These are phyloP conservation scores for Acer campestre DNA, from an alignment of 345 rosid genomes.

Conservation along the genomic window DNA sequence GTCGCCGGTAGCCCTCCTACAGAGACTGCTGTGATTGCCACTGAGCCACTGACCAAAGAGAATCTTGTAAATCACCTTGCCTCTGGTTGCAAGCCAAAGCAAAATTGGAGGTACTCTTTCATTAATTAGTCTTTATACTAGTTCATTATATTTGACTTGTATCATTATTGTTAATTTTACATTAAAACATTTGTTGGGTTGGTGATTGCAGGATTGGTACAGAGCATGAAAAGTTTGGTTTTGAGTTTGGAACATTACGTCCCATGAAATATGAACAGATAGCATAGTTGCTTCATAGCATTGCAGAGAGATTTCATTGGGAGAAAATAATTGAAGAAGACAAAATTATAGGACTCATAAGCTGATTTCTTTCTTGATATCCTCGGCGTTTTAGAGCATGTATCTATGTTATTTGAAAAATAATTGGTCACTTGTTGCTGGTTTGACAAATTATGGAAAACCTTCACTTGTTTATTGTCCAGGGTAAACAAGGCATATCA, in stretches of 20 bases:
- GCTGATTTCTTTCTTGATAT: background rate
- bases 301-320: slow-evolving; percentile 99
- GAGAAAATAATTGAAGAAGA: slow-evolving; percentile 91
- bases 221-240: slow-evolving; percentile 99
- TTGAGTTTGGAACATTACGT: slow-evolving; percentile 65
- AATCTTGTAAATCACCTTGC: slow-evolving; percentile 90
- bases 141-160: background rate
- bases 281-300: slow-evolving; percentile 83
- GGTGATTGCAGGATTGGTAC: slow-evolving; percentile 83
- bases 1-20: slow-evolving; percentile 96
- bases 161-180: no score
- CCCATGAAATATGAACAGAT: slow-evolving; percentile 98
- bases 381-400: background rate
- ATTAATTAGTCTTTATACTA: background rate
- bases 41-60: slow-evolving; percentile 88
- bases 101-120: slow-evolving; percentile 72
- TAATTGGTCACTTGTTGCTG: background rate
- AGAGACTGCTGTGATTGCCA: slow-evolving; percentile 66
- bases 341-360: slow-evolving; percentile 83
- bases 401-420: no score
- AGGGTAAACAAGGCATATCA: slow-evolving; percentile 99
- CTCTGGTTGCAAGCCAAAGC: slow-evolving; percentile 95
- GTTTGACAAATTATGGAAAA: background rate
- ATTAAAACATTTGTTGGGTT: slow-evolving; percentile 21
- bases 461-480: slow-evolving; percentile 28